phyloP scores from a whole-genome alignment of 148 eudicot species.

The Suaeda aralocaspica region DNA sequence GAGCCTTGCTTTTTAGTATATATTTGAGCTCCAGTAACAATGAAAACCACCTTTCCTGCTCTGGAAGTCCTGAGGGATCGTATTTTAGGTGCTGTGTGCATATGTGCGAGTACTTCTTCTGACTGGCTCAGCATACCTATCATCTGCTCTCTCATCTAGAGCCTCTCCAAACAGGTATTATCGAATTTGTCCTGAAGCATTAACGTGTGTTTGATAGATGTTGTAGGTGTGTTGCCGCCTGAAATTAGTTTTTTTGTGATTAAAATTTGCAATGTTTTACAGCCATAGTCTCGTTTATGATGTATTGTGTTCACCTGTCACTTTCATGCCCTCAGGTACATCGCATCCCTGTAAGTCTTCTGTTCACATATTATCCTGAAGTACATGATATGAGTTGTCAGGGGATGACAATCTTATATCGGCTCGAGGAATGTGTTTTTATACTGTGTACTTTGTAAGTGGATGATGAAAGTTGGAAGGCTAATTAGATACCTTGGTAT shows the following conservation, averaged over 20 bases:
- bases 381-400: background rate
- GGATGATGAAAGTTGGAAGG: background rate
- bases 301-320: slow-evolving; percentile 41
- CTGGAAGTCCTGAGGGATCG: slow-evolving; percentile 39
- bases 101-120: slow-evolving; percentile 63
- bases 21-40: slow-evolving; percentile 82
- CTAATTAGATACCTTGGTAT: slow-evolving; percentile 48
- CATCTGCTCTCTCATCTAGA: slow-evolving; percentile 49
- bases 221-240: slow-evolving; percentile 76
- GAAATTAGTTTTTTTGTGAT: slow-evolving; percentile 18
- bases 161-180: slow-evolving; percentile 47
- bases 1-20: slow-evolving; percentile 44
- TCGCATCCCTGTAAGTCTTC: slow-evolving; percentile 67
- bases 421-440: too few relatives aligned
- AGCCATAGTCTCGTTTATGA: background rate
- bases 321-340: slow-evolving; percentile 79
- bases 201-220: slow-evolving; percentile 49
- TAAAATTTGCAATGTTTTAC: background rate
- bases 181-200: slow-evolving; percentile 48
- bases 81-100: slow-evolving; percentile 65
- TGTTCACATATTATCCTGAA: slow-evolving; percentile 54
- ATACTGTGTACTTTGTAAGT: background rate
- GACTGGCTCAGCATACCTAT: slow-evolving; percentile 53
- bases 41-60: slow-evolving; percentile 33
- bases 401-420: background rate